Evolutionary conservation across 208 protist genomes (phyloP).

Genomic region (Pavlovales sp.): DNA sequence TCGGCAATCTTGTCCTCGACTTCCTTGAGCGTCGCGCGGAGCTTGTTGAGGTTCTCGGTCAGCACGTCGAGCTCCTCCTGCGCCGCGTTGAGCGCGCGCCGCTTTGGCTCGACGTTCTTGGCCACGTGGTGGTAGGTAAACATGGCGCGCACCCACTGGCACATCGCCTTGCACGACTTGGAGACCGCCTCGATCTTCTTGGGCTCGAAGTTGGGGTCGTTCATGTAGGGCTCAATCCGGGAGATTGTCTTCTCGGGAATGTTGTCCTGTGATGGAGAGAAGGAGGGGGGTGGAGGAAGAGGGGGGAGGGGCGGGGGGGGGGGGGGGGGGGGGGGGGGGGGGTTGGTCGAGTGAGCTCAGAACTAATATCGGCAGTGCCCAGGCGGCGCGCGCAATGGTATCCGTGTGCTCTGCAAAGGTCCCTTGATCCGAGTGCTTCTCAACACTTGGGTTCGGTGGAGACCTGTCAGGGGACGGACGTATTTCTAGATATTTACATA

Average conservation of each 20-base stretch:
- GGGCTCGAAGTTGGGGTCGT: conserved; percentile 86
- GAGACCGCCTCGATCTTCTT: conserved; percentile 84
- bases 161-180: conserved; percentile 94
- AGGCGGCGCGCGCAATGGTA: no score
- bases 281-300: no score
- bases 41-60: conserved; percentile 77
- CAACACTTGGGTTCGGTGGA: no score
- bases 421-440: no score
- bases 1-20: conserved; percentile 82
- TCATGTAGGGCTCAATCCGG: conserved; percentile 82
- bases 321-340: no score
- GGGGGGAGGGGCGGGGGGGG: no score
- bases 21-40: conserved; percentile 77
- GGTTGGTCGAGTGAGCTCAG: no score
- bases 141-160: conserved; percentile 96
- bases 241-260: conserved; percentile 87
- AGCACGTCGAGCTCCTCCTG: conserved; percentile 83
- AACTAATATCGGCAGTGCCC: no score
- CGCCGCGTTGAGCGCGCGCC: conserved; percentile 70
- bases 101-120: conserved; percentile 86
- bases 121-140: conserved; percentile 90
- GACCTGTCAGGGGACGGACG: no score
- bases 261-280: no score
- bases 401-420: no score
- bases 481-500: no score